phyloP scores from a whole-genome alignment of 2,329 filamentous ascomycete species.

The Volutella citrinella region DNA sequence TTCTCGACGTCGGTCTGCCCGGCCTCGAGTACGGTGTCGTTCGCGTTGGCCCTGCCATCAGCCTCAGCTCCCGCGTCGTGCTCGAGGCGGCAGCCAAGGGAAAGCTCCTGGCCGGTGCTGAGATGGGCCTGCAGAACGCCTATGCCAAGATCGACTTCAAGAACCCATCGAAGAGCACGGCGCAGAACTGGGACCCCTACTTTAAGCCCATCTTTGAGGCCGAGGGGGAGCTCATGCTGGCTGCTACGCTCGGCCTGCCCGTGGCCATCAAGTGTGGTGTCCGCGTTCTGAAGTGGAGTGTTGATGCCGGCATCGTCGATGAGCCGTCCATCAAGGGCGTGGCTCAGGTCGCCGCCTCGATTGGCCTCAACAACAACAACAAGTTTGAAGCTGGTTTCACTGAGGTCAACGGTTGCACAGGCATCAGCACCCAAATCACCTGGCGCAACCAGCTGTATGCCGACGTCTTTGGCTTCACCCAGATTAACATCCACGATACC shows the following conservation, averaged over 20 bases:
- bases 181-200: constrained; percentile 23
- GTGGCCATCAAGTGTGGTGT: constrained; percentile 24
- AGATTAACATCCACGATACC: constrained; percentile 8
- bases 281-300: constrained; percentile 18
- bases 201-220: constrained; percentile 29
- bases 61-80: constrained; percentile 17
- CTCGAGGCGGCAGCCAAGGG: constrained; percentile 23
- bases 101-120: constrained; percentile 26
- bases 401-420: constrained; percentile 20
- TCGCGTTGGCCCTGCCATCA: constrained; percentile 23
- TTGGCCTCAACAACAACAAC: constrained; percentile 6
- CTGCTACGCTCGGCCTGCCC: constrained; percentile 26
- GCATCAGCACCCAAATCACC: constrained; percentile 25
- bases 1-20: constrained; percentile 23
- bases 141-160: constrained; percentile 22
- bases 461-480: constrained; percentile 20
- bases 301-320: constrained; percentile 20
- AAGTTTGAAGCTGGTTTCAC: constrained; percentile 17
- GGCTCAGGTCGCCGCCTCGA: constrained; percentile 17
- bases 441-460: constrained; percentile 25
- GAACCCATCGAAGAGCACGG: constrained; percentile 14
- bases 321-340: constrained; percentile 26
- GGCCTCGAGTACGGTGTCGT: constrained; percentile 24
- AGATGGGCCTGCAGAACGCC: constrained; percentile 26
- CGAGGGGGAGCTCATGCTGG: constrained; percentile 22